Evolutionary conservation across 495 filamentous ascomycete species (phyloP).

Genomic region (Durotheca rogersii): DNA sequence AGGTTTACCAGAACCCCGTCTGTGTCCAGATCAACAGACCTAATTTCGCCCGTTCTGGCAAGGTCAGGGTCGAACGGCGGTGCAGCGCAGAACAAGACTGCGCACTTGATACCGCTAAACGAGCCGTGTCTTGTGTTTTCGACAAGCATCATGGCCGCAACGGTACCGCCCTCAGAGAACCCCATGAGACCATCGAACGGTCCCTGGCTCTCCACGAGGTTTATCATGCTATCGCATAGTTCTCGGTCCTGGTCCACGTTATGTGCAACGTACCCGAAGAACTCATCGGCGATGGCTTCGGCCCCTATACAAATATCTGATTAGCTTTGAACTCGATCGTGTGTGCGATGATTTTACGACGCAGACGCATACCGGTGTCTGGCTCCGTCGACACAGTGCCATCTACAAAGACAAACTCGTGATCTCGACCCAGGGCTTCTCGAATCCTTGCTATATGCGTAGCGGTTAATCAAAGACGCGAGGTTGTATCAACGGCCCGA

Average conservation of each 20-base stretch:
- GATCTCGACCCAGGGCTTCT: conserved; percentile 27
- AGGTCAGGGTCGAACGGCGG: conserved; percentile 31
- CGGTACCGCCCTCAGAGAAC: conserved; percentile 64
- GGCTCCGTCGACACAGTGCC: conserved; percentile 29
- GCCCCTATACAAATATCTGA: conserved; percentile 21
- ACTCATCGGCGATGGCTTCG: conserved; percentile 32
- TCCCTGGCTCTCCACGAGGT: conserved; percentile 41
- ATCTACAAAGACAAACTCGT: conserved; percentile 35
- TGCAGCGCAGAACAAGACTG: conserved; percentile 33
- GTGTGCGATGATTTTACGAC: background rate
- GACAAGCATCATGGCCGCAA: conserved; percentile 50
- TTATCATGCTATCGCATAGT: conserved; percentile 26
- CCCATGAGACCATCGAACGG: conserved; percentile 67
- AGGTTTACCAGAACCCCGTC: conserved; percentile 27
- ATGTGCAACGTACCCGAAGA: conserved; percentile 30
- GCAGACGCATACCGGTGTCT: conserved; percentile 20
- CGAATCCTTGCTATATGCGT: conserved; percentile 26
- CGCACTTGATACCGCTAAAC: conserved; percentile 29
- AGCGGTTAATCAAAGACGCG: conserved; percentile 1
- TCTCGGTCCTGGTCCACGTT: conserved; percentile 19
- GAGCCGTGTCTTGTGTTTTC: conserved; percentile 27
- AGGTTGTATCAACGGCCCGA: background rate
- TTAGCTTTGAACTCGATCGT: conserved; percentile 9
- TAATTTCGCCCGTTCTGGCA: conserved; percentile 19
- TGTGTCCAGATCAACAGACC: conserved; percentile 23